Evolutionary conservation across 306 rosid genomes (phyloP).

Genomic region (Abrus precatorius): DNA sequence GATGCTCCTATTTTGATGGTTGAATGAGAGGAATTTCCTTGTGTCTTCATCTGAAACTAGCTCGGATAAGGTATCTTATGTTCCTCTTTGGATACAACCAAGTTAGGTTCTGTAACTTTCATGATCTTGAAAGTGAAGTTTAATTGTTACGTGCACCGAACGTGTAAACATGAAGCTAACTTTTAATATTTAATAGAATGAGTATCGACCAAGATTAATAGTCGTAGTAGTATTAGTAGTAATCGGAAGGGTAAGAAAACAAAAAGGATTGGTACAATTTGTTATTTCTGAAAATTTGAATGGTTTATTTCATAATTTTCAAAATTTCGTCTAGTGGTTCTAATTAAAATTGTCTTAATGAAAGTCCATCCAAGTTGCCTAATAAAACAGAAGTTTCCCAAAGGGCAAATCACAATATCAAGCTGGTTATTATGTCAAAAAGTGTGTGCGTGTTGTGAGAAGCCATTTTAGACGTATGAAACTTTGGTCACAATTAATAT

Average conservation of each 20-base stretch:
- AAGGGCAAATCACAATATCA: neutral
- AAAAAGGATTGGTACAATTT: neutral
- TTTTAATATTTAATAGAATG: neutral
- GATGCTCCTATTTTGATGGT: neutral
- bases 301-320: neutral
- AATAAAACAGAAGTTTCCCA: neutral
- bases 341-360: neutral
- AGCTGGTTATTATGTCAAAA: neutral
- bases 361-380: neutral
- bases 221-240: neutral
- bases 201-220: too few species aligned
- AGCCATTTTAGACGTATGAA: neutral
- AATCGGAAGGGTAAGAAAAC: neutral
- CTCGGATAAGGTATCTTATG: slow-evolving; percentile 6
- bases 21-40: neutral
- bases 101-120: neutral
- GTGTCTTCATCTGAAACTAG: neutral
- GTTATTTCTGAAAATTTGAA: neutral
- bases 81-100: neutral
- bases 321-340: too few species aligned
- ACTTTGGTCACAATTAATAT: neutral
- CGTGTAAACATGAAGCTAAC: neutral
- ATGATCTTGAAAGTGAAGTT: neutral
- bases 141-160: neutral
- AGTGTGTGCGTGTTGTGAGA: neutral